These are phyloP conservation scores for Tephrocybe sp. DNA, from an alignment of 768 basidiomycete genomes.

Conservation along the genomic window DNA sequence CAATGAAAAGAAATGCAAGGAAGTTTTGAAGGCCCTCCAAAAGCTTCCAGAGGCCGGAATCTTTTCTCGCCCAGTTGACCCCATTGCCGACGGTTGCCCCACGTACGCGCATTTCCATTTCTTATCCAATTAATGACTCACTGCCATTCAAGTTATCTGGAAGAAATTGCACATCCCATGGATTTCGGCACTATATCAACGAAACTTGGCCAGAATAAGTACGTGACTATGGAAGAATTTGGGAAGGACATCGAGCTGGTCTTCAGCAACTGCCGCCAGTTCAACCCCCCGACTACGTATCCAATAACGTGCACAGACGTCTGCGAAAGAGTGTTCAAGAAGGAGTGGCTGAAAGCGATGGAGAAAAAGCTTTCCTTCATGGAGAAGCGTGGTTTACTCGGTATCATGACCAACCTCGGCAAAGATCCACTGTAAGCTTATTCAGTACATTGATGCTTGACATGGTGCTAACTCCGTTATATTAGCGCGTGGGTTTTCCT, in stretches of 20 bases:
- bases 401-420: conserved; percentile 63
- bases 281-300: conserved; percentile 83
- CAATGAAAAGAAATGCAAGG: conserved; percentile 82
- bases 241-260: conserved; percentile 78
- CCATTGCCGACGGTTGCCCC: conserved; percentile 79
- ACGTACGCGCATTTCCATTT: conserved; percentile 55
- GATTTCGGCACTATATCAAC: conserved; percentile 80
- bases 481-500: conserved; percentile 75
- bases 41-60: conserved; percentile 67
- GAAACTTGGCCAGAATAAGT: conserved; percentile 66
- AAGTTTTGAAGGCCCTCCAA: conserved; percentile 56
- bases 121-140: neutral
- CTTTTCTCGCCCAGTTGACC: conserved; percentile 83
- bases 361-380: conserved; percentile 71
- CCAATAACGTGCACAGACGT: conserved; percentile 68
- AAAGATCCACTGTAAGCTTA: conserved; percentile 58
- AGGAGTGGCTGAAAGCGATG: conserved; percentile 80
- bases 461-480: neutral
- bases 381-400: conserved; percentile 78
- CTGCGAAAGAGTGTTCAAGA: conserved; percentile 74
- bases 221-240: conserved; percentile 80
- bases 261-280: conserved; percentile 86
- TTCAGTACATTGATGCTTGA: neutral
- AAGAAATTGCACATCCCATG: conserved; percentile 93
- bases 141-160: conserved; percentile 63